Percentiles rank a stretch among this genome's conserved stretches.
These are phyloP conservation scores for Solanum ossicruentum DNA, from an alignment of 257 asterid species.

Conservation along the genomic window DNA sequence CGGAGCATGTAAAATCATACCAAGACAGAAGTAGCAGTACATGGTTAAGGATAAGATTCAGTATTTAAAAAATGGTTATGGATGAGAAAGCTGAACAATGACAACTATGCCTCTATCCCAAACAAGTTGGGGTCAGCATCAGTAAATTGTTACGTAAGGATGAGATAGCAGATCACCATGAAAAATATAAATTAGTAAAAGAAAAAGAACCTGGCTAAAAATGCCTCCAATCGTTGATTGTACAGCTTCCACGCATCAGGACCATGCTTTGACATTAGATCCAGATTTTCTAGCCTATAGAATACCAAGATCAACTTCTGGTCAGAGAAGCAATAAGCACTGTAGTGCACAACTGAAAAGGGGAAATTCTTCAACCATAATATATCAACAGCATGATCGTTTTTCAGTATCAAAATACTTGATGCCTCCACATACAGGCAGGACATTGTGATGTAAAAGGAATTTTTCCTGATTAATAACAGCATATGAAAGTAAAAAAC, in stretches of 20 bases:
- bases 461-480: background rate
- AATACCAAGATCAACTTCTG: background rate
- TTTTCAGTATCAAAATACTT: background rate
- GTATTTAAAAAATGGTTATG: background rate
- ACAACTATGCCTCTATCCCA: background rate
- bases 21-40: background rate
- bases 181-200: background rate
- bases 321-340: background rate
- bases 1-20: background rate
- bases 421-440: background rate
- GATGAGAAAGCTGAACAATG: background rate
- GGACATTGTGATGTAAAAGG: background rate
- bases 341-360: background rate
- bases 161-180: background rate
- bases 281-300: constrained; percentile 88
- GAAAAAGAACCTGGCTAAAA: constrained; percentile 49
- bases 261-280: constrained; percentile 79
- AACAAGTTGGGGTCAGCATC: background rate
- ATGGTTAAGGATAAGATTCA: background rate
- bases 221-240: constrained; percentile 75
- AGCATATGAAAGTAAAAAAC: background rate
- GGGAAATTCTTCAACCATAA: background rate
- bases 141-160: background rate
- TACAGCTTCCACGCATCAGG: constrained; percentile 90
- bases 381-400: background rate